Evolutionary conservation across 108 stramenopile species (phyloP).

Genomic region (Bacterosira constricta): DNA sequence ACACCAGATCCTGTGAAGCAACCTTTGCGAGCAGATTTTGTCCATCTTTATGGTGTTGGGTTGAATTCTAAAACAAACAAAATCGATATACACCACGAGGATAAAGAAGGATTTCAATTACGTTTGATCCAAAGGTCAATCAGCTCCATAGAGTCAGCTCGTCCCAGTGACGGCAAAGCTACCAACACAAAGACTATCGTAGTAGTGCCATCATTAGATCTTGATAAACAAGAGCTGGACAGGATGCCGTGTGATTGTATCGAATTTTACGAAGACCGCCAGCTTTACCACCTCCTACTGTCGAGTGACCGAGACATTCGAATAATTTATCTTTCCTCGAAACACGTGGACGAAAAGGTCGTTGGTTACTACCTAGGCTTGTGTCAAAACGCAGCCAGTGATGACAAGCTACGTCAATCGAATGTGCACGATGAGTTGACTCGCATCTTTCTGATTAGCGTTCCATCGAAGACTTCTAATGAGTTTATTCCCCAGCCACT

Average conservation of each 20-base stretch:
- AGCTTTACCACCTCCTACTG: constrained; percentile 40
- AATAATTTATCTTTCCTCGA: constrained; percentile 35
- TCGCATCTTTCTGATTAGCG: constrained; percentile 35
- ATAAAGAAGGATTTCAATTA: constrained; percentile 14
- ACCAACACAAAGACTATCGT: constrained; percentile 20
- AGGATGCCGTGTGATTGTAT: constrained; percentile 26
- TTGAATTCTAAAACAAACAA: constrained; percentile 1
- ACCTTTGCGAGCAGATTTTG: constrained; percentile 29
- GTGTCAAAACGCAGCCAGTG: constrained; percentile 11
- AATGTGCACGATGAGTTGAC: constrained; percentile 33
- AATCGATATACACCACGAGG: constrained; percentile 2
- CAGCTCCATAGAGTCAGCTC: no score
- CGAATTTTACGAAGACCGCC: constrained; percentile 44
- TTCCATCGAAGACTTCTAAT: constrained; percentile 11
- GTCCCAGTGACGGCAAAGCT: not conserved
- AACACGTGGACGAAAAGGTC: constrained; percentile 14
- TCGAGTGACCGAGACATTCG: constrained; percentile 25
- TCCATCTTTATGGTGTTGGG: constrained; percentile 15
- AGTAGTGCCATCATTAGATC: constrained; percentile 45
- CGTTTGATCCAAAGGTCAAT: constrained; percentile 3
- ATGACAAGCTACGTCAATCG: not conserved
- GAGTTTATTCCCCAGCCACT: constrained; percentile 26
- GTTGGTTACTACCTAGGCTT: constrained; percentile 37
- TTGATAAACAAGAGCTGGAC: constrained; percentile 28
- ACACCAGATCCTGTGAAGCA: no score